These are phyloP conservation scores for Laetiporus sulphureus DNA, from an alignment of 1,284 basidiomycete species.

Conservation along the genomic window DNA sequence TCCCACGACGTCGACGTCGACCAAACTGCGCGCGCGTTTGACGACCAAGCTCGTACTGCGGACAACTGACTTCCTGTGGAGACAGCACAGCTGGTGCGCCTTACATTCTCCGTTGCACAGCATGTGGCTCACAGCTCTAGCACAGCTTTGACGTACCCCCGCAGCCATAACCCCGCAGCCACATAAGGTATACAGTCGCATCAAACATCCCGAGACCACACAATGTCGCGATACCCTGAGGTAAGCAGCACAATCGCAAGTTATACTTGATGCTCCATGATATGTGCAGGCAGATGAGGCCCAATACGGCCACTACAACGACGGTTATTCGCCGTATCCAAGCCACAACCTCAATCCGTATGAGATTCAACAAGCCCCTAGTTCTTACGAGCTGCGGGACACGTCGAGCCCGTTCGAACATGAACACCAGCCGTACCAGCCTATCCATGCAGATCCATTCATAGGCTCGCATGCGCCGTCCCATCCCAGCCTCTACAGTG, in stretches of 20 bases:
- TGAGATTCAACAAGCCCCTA: constrained; percentile 18
- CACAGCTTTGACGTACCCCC: background rate
- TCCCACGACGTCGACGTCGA: too few relatives aligned
- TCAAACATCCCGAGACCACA: background rate
- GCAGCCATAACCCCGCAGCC: background rate
- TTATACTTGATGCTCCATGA: background rate
- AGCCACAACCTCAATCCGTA: constrained; percentile 22
- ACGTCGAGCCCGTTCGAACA: constrained; percentile 30
- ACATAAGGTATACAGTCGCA: background rate
- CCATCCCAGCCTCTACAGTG: constrained; percentile 16
- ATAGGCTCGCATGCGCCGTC: constrained; percentile 16
- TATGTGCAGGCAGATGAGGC: constrained; percentile 17
- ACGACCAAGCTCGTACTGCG: too few relatives aligned
- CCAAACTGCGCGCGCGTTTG: too few relatives aligned
- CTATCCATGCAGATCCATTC: constrained; percentile 25
- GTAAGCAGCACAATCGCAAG: background rate
- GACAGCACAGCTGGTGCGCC: background rate
- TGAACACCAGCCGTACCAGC: constrained; percentile 25
- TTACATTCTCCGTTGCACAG: background rate
- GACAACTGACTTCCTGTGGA: background rate
- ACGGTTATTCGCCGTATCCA: constrained; percentile 23
- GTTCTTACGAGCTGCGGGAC: constrained; percentile 19
- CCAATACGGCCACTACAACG: constrained; percentile 23
- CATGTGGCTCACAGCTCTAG: constrained; percentile 1
- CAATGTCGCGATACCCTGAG: constrained; percentile 11